Evolutionary conservation across 2,329 filamentous ascomycete species (phyloP), one percentile per base, ranked within the genome.

Genomic region (Elsinoe fawcettii): DNA sequence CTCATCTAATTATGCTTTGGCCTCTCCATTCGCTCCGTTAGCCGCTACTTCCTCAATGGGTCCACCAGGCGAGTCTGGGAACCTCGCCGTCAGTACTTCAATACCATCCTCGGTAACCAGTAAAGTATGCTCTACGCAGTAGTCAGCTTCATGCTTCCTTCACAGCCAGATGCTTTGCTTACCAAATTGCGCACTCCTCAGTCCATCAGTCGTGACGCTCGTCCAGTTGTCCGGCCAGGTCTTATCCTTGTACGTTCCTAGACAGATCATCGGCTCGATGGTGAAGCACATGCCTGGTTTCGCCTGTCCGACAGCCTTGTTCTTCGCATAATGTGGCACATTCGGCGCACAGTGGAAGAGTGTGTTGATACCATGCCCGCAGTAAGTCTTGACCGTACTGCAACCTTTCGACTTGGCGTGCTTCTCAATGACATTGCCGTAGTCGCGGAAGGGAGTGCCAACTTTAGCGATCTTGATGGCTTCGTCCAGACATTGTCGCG

Each of bases 221-320:
- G 93, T 99, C 93, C 93, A 99, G 76, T 97, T 90, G 70, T 99
- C 93, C 0, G 93, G 93, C 93, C 93, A 99, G 0, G 90, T 97
- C 70, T 93, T 87, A 69, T 99, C 93, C 61, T 84, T 84, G 73
- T 96, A 88, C 60, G 88, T 91, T 59, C 93, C 93, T 57, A 96
- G 73, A 39, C 90, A 90, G 69, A 99, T 91, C 93, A 99, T 99
- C 14, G 93, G 93, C 75, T 99, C 93, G 60, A 99, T 99, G 0
- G 93, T 99, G 67, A 99, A 99, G 62, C 90, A 96, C 90, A 97
- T 96, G 56, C 93, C 93, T 0, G 89, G 86, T 76, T 96, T 96
- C 60, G 91, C 93, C 65, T 88, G 84, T 51, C 93, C 93, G 1
- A 96, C 87, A 0, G 92, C 90, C 81, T 97, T 99, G 75, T 97